phyloP scores from a whole-genome alignment of 345 rosid species.

The Clausena lansium region DNA sequence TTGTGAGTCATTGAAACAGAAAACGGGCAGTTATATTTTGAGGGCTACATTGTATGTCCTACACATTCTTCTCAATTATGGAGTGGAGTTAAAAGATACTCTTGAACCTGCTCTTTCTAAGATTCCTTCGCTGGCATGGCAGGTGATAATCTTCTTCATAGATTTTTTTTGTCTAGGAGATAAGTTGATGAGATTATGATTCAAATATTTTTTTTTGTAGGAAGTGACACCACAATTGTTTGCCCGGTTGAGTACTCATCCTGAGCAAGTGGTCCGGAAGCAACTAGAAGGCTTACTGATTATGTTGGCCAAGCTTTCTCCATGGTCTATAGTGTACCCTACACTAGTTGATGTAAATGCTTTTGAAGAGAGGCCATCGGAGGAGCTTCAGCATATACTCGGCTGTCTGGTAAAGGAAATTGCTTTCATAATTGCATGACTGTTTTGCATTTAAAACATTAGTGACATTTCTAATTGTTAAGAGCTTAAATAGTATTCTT shows the following conservation, averaged over 20 bases:
- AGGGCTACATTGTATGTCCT: slow-evolving; percentile 80
- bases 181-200: slow-evolving; percentile 1
- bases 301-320: slow-evolving; percentile 78
- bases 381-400: slow-evolving; percentile 76
- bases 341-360: slow-evolving; percentile 84
- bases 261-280: slow-evolving; percentile 74
- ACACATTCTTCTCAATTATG: slow-evolving; percentile 79
- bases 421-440: slow-evolving; percentile 7
- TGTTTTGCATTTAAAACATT: not conserved
- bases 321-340: slow-evolving; percentile 88
- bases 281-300: slow-evolving; percentile 76
- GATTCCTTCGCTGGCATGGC: slow-evolving; percentile 87
- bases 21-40: slow-evolving; percentile 55
- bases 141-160: slow-evolving; percentile 45
- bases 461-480: not conserved
- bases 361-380: slow-evolving; percentile 61
- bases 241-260: slow-evolving; percentile 91
- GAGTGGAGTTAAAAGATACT: slow-evolving; percentile 77
- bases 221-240: slow-evolving; percentile 86
- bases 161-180: slow-evolving; percentile 6
- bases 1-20: slow-evolving; percentile 54
- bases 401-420: slow-evolving; percentile 67
- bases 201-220: slow-evolving; percentile 33
- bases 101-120: slow-evolving; percentile 73
- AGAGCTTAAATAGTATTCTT: not conserved